Evolutionary conservation across 2,329 filamentous ascomycete genomes (phyloP), one percentile per base, ranked within the genome.

Genomic region (Corniculantispora saksenae): DNA sequence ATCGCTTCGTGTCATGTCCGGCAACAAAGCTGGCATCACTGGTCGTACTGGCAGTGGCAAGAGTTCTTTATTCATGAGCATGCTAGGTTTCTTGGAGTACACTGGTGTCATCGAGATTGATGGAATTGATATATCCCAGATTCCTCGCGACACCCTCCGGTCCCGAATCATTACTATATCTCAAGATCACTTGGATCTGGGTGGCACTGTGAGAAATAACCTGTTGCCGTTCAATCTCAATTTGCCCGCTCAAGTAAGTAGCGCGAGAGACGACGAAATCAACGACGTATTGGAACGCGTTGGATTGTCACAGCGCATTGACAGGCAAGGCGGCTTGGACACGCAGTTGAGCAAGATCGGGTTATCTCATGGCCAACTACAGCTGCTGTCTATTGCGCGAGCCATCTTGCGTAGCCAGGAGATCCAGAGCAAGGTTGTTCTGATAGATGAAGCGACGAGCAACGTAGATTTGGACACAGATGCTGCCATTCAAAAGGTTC

Each of bases 1-100:
- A 13, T 84, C 78, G 6, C 91, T 92, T 75, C 77, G 73, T n/a
- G 82, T 91, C 23, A 79, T 86, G 47, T 79, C 82, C 47, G 86
- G 86, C 67, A 84, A 91, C 75, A 81, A 89, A 8, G 78, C 91
- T 23, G 89, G 88, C 27, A 85, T 91, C 2, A 87, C 91, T 3
- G 89, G 89, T 13, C 84, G 89, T 23, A 91, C 89, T 0, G 89
- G 89, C 3, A 88, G 89, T 0, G 89, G 89, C 51, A 91, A 91
- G 76, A 89, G 87, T 0, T 89, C 86, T 0, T 76, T 91, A 6
- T 90, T 89, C 0, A 79, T 91, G 0, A 87, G 89, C 0, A 77
- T 91, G 1, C 91, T 91, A 81, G 86, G 89, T 29, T 91, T 91
- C 78, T 77, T 91, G 9, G 88, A 90, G 72, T 84, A 80, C 9